phyloP scores from a whole-genome alignment of 352 stramenopile species.

The Phytopythium ostracodes region DNA sequence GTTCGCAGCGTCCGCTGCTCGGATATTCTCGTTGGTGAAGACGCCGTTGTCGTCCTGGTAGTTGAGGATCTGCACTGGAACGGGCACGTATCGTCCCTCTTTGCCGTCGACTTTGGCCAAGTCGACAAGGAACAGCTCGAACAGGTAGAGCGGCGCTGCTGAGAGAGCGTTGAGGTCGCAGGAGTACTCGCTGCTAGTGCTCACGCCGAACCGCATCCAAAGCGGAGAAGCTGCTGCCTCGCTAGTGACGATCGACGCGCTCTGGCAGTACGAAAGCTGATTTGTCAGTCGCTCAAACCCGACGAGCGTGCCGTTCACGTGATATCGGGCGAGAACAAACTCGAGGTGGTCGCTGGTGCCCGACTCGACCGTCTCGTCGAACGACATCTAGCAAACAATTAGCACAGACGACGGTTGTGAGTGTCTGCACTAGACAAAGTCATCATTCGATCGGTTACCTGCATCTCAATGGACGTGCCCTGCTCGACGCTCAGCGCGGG shows the following conservation, averaged over 20 bases:
- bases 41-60: slow-evolving; percentile 61
- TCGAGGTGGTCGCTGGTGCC: slow-evolving; percentile 61
- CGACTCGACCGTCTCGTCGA: slow-evolving; percentile 43
- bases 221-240: slow-evolving; percentile 51
- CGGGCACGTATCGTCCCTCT: slow-evolving; percentile 62
- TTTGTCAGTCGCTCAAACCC: slow-evolving; percentile 61
- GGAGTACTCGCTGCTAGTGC: slow-evolving; percentile 41
- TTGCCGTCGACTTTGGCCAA: slow-evolving; percentile 39
- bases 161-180: slow-evolving; percentile 66
- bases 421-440: no score
- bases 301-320: slow-evolving; percentile 86
- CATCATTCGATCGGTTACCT: slow-evolving; percentile 28
- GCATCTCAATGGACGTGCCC: slow-evolving; percentile 71
- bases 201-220: slow-evolving; percentile 85
- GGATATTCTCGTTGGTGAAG: slow-evolving; percentile 76
- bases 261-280: slow-evolving; percentile 80
- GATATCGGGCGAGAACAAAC: slow-evolving; percentile 86
- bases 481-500: slow-evolving; percentile 53
- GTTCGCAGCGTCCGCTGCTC: slow-evolving; percentile 48
- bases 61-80: slow-evolving; percentile 88
- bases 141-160: slow-evolving; percentile 51
- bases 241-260: slow-evolving; percentile 7
- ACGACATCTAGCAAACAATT: slow-evolving; percentile 59
- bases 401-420: slow-evolving; percentile 3
- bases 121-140: slow-evolving; percentile 92